These are phyloP conservation scores for Trematosphaeria pertusa DNA, from an alignment of 2,329 filamentous ascomycete genomes.

Conservation along the genomic window DNA sequence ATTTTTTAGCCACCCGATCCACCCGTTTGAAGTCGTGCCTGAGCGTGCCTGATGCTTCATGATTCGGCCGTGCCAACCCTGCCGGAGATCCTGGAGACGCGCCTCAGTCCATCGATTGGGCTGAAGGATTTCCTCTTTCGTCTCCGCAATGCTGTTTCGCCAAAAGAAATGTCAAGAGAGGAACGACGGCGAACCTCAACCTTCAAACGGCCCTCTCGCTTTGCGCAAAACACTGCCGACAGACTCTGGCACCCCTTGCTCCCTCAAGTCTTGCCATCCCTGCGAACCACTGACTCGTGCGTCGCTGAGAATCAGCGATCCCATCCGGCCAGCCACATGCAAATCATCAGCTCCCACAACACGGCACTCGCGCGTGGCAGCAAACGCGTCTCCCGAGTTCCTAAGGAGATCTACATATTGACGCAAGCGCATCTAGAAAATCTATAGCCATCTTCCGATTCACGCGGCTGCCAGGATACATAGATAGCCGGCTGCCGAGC, in stretches of 20 bases:
- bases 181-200: neutral
- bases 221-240: too few species aligned
- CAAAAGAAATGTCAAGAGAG: neutral
- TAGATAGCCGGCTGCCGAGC: too few species aligned
- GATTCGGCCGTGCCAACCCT: conserved; percentile 12
- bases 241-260: neutral
- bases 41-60: conserved; percentile 10
- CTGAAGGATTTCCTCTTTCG: neutral
- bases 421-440: too few species aligned
- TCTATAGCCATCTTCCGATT: too few species aligned
- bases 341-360: neutral
- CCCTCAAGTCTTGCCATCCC: neutral
- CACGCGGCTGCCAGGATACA: too few species aligned
- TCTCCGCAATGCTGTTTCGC: neutral
- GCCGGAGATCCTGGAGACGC: conserved; percentile 6
- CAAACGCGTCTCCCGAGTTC: too few species aligned
- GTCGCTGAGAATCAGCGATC: neutral
- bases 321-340: neutral
- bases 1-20: neutral
- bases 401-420: too few species aligned
- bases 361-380: too few species aligned
- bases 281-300: neutral
- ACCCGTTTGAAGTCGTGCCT: conserved; percentile 14
- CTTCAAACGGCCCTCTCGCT: too few species aligned
- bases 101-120: neutral